Evolutionary conservation across 1,284 basidiomycete genomes (phyloP).

Genomic region (Ustilago shanxiensis): DNA sequence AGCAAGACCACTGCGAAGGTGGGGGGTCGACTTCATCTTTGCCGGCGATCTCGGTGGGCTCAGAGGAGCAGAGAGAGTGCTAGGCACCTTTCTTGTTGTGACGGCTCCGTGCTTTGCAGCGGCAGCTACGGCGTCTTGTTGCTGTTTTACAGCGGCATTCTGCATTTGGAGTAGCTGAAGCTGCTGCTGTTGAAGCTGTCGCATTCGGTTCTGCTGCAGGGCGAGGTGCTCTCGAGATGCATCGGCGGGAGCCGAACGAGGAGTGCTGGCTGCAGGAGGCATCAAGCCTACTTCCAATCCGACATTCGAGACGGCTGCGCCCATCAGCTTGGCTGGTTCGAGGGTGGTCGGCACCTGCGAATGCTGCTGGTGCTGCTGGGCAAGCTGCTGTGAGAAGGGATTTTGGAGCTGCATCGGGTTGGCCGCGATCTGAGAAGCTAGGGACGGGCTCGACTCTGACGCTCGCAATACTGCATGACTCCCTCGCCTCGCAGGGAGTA

Average conservation of each 20-base stretch:
- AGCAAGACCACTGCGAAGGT: conserved; percentile 31
- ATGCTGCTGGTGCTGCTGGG: conserved; percentile 17
- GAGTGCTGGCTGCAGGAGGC: conserved; percentile 32
- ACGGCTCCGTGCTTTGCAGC: conserved; percentile 11
- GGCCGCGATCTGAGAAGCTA: conserved; percentile 45
- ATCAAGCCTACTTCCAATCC: conserved; percentile 2
- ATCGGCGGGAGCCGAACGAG: conserved; percentile 37
- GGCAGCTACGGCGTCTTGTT: conserved; percentile 5
- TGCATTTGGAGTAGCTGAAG: conserved; percentile 37
- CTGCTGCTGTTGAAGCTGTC: conserved; percentile 45
- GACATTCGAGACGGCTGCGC: conserved; percentile 3
- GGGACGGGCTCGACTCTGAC: conserved; percentile 36
- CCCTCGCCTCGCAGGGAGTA: conserved; percentile 19
- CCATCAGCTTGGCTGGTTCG: conserved; percentile 35
- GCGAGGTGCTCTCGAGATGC: conserved; percentile 30
- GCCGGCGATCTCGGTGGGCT: conserved; percentile 45
- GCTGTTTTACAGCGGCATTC: conserved; percentile 9
- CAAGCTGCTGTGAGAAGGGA: conserved; percentile 25
- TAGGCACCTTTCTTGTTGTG: conserved; percentile 33
- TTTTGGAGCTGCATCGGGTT: conserved; percentile 54
- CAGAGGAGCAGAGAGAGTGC: conserved; percentile 30
- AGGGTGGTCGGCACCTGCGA: conserved; percentile 27
- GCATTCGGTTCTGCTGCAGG: conserved; percentile 34
- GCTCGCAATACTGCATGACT: conserved; percentile 25
- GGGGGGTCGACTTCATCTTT: conserved; percentile 56